Evolutionary conservation across 129 eudicot species (phyloP), one percentile per base, ranked within the genome.

Genomic region (Silybum marianum): DNA sequence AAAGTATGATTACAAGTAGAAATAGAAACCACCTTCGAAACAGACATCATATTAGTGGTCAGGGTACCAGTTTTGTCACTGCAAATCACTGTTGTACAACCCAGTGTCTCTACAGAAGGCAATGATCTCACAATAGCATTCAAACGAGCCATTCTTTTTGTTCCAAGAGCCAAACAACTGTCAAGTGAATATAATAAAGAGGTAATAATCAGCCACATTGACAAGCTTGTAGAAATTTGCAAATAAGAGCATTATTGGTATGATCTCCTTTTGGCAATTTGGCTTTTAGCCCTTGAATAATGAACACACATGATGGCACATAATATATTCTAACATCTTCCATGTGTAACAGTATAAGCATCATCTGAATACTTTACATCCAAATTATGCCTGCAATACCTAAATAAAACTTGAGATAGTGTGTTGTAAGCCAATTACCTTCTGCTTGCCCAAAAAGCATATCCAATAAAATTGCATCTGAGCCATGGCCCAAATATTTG

Each of bases 141-240:
- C 82, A 96, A 84, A 73, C 99, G 97, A 74, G 99, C 99, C 99
- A 96, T 96, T 81, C 98, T 84, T 80, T 93, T 96, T 60, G 99
- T 96, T 83, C 99, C 99, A 86, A 96, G 99, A 81, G 99, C 99
- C 89, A 96, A 88, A 84, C 99, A 96, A 83, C 99, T 96, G 81
- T 28, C 70, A 38, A 58, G 18, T 36, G 10, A 19, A 82, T 14
- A 48, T 68, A 7, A 75, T 36, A 38, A 14, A 73, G 4, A 34
- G 32, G 76, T 34, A 46, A 24, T 8, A 66, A 68, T 67, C 76
- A 81, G 39, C 16, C 72, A 71, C 7, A 76, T 34, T 34, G 72
- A 71, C 70, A 44, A 34, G 34, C 19, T 63, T 62, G 73, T 30
- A 36, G 22, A 71, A 71, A 80, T 12, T 32, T n/a, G 32, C 60